Conservation (phyloP, 768 basidiomycete species). For the Trametes cubensis region DNA sequence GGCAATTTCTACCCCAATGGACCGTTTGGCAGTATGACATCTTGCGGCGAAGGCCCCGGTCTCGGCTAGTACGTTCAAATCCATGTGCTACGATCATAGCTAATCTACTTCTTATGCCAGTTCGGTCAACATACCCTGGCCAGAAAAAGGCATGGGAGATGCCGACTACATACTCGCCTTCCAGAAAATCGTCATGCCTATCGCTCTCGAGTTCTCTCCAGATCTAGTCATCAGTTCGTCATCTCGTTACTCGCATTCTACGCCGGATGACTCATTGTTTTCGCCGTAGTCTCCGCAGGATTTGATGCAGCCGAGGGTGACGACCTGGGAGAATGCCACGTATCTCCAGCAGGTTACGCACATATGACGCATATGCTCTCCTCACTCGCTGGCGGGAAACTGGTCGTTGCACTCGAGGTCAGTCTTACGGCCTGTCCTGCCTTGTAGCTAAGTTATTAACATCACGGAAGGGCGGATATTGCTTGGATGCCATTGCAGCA, state of each 20-base stretch:
- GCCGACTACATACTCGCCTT: conserved; percentile 97
- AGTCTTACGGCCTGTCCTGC: conserved; percentile 21
- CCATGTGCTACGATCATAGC: conserved; percentile 1
- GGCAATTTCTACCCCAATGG: conserved; percentile 94
- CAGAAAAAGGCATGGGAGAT: conserved; percentile 83
- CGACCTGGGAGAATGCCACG: conserved; percentile 86
- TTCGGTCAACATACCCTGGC: conserved; percentile 97
- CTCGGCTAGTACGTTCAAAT: conserved; percentile 71
- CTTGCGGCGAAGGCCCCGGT: conserved; percentile 83
- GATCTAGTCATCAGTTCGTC: conserved; percentile 92
- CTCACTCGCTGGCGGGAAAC: conserved; percentile 80
- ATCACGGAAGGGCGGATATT: conserved; percentile 86
- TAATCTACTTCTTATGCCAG: conserved; percentile 40
- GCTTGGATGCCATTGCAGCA: conserved; percentile 82
- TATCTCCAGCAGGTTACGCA: conserved; percentile 90
- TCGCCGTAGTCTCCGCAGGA: conserved; percentile 83
- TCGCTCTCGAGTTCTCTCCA: conserved; percentile 94
- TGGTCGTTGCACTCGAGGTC: conserved; percentile 95
- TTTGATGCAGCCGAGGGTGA: conserved; percentile 97
- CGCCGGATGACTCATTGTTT: neutral
- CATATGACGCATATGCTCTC: conserved; percentile 99
- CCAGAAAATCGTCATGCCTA: conserved; percentile 94
- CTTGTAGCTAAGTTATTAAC: neutral
- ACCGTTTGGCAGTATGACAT: conserved; percentile 83
- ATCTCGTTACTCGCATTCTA: no score